Evolutionary conservation across 2,329 filamentous ascomycete genomes (phyloP), one percentile per base, ranked within the genome.

Genomic region (Pezicula radicicola): DNA sequence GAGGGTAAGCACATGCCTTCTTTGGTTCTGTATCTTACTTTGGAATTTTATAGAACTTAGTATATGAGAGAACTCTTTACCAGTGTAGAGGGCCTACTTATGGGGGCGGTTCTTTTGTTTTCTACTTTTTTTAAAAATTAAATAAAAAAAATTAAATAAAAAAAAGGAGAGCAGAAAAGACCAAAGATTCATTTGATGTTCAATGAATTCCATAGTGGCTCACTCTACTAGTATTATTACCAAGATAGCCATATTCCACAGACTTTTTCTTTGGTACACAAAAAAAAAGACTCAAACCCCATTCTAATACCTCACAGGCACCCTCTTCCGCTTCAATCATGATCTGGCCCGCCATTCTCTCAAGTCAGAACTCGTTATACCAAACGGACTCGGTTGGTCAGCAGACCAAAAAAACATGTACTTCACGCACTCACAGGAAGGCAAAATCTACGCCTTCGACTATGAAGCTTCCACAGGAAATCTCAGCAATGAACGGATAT

Each of bases 361-460:
- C 57, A 75, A 87, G 53, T 73, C 79, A 49, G 74, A 76, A 47
- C 79, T 95, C 60, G 87, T 79, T 33, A 95, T 96, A 60, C 91
- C 92, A 51, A 96, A 96, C 72, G 87, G 88, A 46, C 84, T 92
- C 46, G 87, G 87, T 58, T 96, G 89, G 88, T 91, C 88, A 40
- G 76, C 78, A 12, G 82, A 88, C 64, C 76, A 82, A 63, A 82
- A 81, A 66, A 90, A 79, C 51, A 52, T 63, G 3, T 96, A 90
- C 77, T 86, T 92, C 66, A 91, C 89, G 21, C 87, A 96, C 73
- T 90, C 89, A 37, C 84, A 86, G 4, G 82, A 80, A 30, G 78
- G 79, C 55, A 82, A 81, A 51, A 85, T 97, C 59, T 85, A 81
- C 60, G 84, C 84, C 19, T 91, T 86, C 67, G 88, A 93, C 70